These are phyloP conservation scores for Esteya vermicola DNA, from an alignment of 2,329 filamentous ascomycete species.

Conservation along the genomic window DNA sequence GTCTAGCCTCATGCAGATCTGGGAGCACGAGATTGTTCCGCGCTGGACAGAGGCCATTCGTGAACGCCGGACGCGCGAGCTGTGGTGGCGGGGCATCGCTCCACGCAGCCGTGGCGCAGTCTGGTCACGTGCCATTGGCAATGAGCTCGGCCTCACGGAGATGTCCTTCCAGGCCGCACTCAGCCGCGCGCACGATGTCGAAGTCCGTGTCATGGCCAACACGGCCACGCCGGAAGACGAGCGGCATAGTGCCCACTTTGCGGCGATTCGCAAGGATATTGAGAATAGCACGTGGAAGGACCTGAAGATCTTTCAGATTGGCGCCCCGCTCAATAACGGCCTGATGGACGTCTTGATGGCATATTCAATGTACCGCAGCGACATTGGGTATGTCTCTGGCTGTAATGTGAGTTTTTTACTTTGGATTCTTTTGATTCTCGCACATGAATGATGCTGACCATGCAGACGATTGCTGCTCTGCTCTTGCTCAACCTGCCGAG, in stretches of 20 bases:
- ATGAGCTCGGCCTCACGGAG: constrained; percentile 53
- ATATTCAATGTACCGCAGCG: constrained; percentile 69
- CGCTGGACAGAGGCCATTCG: constrained; percentile 60
- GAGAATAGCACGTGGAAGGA: constrained; percentile 53
- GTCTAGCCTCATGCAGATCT: constrained; percentile 44
- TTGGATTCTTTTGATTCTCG: neutral
- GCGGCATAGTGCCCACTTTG: constrained; percentile 45
- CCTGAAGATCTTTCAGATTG: constrained; percentile 55
- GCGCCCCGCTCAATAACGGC: constrained; percentile 50
- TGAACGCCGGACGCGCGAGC: constrained; percentile 54
- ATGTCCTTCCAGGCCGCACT: constrained; percentile 59
- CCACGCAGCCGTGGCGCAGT: constrained; percentile 54
- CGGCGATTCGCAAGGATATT: constrained; percentile 49
- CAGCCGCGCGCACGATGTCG: constrained; percentile 47
- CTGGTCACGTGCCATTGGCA: constrained; percentile 59
- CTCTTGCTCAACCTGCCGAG: constrained; percentile 57
- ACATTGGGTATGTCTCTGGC: constrained; percentile 64
- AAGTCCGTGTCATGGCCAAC: constrained; percentile 37
- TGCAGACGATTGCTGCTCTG: constrained; percentile 55
- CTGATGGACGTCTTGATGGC: constrained; percentile 62
- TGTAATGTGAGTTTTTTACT: constrained; percentile 48
- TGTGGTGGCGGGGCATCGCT: constrained; percentile 73
- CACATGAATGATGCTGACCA: too few species aligned
- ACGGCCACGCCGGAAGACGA: constrained; percentile 39
- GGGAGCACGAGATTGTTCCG: constrained; percentile 64